These are phyloP conservation scores for Aspergillus sp. DNA, from an alignment of 2,329 filamentous ascomycete genomes.

Conservation along the genomic window DNA sequence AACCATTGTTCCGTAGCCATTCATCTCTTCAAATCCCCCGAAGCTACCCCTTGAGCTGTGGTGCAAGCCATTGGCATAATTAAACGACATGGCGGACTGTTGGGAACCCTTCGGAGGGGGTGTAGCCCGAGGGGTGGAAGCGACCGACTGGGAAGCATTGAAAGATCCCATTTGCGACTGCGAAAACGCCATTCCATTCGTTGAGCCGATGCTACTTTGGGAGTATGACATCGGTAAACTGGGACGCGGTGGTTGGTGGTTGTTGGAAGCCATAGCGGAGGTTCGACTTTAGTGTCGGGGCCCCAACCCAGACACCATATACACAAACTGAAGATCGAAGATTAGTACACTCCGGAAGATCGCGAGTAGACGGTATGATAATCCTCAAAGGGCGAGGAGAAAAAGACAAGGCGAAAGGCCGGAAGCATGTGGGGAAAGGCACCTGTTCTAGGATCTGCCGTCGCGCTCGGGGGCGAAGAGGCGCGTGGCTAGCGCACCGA, in stretches of 20 bases:
- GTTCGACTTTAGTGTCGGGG: slow-evolving; percentile 7
- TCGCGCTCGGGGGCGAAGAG: slow-evolving; percentile 30
- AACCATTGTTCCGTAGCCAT: slow-evolving; percentile 38
- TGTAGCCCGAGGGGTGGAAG: slow-evolving; percentile 46
- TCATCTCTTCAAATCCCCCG: slow-evolving; percentile 40
- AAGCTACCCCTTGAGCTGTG: slow-evolving; percentile 35
- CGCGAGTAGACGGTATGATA: slow-evolving; percentile 11
- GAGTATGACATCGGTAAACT: slow-evolving; percentile 38
- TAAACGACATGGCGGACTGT: slow-evolving; percentile 42
- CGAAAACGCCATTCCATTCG: slow-evolving; percentile 38
- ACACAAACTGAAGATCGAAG: slow-evolving; percentile 2
- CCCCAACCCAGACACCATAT: slow-evolving; percentile 9
- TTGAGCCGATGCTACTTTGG: slow-evolving; percentile 37
- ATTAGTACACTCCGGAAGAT: background rate
- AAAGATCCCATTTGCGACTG: slow-evolving; percentile 43
- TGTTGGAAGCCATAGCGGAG: slow-evolving; percentile 30
- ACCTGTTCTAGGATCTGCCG: slow-evolving; percentile 26
- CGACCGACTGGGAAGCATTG: slow-evolving; percentile 45
- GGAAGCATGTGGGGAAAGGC: slow-evolving; percentile 22
- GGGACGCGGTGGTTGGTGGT: slow-evolving; percentile 27
- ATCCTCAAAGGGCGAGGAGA: slow-evolving; percentile 11
- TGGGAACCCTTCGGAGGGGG: slow-evolving; percentile 44
- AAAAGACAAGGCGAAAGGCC: slow-evolving; percentile 5
- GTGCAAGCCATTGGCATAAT: slow-evolving; percentile 37
- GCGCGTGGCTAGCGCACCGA: slow-evolving; percentile 31